Conservation (phyloP, 768 basidiomycete genomes). For the Xerocomus spinulosus region DNA sequence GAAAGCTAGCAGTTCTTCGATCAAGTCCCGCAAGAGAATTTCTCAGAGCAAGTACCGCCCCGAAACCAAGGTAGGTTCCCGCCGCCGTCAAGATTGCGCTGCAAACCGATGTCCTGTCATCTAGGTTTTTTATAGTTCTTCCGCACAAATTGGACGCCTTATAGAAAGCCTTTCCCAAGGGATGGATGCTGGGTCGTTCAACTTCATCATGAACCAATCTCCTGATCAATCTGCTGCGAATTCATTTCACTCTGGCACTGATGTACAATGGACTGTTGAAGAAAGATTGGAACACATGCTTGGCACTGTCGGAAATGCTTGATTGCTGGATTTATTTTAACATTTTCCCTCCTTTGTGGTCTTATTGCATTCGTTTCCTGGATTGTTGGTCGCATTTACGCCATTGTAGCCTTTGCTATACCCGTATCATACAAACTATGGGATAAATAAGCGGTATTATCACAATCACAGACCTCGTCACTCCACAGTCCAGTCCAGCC, state of each 20-base stretch:
- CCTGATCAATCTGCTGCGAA: conserved; percentile 57
- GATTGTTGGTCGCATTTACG: conserved; percentile 17
- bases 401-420: conserved; percentile 21
- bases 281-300: conserved; percentile 75
- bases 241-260: conserved; percentile 57
- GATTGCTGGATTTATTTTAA: conserved; percentile 26
- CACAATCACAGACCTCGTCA: conserved; percentile 9
- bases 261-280: conserved; percentile 67
- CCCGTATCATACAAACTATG: conserved; percentile 32
- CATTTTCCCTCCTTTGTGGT: conserved; percentile 6
- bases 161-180: conserved; percentile 81
- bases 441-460: conserved; percentile 29
- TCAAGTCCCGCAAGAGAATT: conserved; percentile 57
- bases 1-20: conserved; percentile 56
- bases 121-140: conserved; percentile 43
- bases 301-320: conserved; percentile 33
- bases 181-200: conserved; percentile 81
- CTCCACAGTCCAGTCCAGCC: conserved; percentile 58
- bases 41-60: conserved; percentile 56
- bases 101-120: conserved; percentile 8
- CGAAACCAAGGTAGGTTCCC: conserved; percentile 70
- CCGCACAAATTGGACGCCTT: conserved; percentile 75
- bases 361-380: conserved; percentile 14
- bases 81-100: conserved; percentile 2
- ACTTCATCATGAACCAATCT: conserved; percentile 49